A percentile compares a stretch with the other conserved stretches of the same genome.
Evolutionary conservation across 1,139 yeast species (phyloP).

Genomic region (Zygoascus hellenicus): DNA sequence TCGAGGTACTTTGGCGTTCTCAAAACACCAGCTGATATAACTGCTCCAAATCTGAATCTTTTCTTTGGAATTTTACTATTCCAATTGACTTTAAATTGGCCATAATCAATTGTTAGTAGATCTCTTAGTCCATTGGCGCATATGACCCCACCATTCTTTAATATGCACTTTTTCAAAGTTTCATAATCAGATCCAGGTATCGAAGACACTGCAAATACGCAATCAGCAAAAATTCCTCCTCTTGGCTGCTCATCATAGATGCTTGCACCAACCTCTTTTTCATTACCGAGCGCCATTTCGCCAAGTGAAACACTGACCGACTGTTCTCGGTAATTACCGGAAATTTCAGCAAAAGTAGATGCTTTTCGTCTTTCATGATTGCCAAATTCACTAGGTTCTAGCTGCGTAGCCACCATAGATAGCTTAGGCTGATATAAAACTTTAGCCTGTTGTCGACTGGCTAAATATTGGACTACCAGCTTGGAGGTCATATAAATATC

Average conservation of each 20-base stretch:
- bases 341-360: not conserved
- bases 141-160: slow-evolving; percentile 49
- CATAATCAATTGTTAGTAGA: slow-evolving; percentile 24
- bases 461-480: slow-evolving; percentile 6
- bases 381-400: not conserved
- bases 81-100: slow-evolving; percentile 9
- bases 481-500: slow-evolving; percentile 9
- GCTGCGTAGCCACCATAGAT: not conserved
- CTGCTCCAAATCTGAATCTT: slow-evolving; percentile 50
- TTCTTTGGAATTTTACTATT: not conserved
- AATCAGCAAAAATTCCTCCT: slow-evolving; percentile 34
- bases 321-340: not conserved
- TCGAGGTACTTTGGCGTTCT: slow-evolving; percentile 79
- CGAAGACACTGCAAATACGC: slow-evolving; percentile 42
- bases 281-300: not conserved
- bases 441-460: slow-evolving; percentile 6
- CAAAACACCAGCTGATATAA: slow-evolving; percentile 51
- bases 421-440: slow-evolving; percentile 2
- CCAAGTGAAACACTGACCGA: not conserved
- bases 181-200: slow-evolving; percentile 36
- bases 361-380: slow-evolving; percentile 3
- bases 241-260: slow-evolving; percentile 5
- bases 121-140: slow-evolving; percentile 44
- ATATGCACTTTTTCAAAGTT: slow-evolving; percentile 37
- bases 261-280: not conserved